Evolutionary conservation across 345 rosid genomes (phyloP), one percentile per base, ranked within the genome.

Genomic region (Linum usitatissimum): DNA sequence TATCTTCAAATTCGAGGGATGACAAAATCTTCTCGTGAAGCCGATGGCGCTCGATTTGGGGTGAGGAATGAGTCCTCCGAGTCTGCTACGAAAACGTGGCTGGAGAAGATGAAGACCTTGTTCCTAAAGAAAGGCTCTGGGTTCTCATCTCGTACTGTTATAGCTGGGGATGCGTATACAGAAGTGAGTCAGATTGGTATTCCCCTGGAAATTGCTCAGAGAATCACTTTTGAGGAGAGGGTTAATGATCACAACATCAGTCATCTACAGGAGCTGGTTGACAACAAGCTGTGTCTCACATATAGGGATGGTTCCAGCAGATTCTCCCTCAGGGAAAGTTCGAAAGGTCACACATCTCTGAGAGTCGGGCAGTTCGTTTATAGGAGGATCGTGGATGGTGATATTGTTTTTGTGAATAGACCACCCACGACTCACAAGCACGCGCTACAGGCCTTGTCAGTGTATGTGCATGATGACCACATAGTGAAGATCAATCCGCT

Each of bases 401-500:
- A 92, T 70, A 82, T 68, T 8, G 98, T 93, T 57, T 93, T 93
- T 64, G 83, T 93, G 31, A 90, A 93, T 67, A 78, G 99, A 65
- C 99, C 99, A 7, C 99, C 99, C 1, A 93, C 97, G 20, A 93
- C 96, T 0, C 99, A 93, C 64, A 90, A 93, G 65, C 97, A 93
- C 71, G 90, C 99, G 1, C 64, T 93, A 17, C 99, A 90, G 74
- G 99, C 99, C 5, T 84, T 93, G 23, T 83, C 90, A 9, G 96
- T 85, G 3, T 93, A 93, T 77, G 78, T 90, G 20, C 99, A 93
- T 39, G 94, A 90, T 57, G 99, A 87, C 66, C 96, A 93, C 75
- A 83, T 91, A 0, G 99, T 93, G 53, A 93, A 93, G 78, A 90
- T 93, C 9, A 93, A 93, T 64, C 99, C 97, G 30, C 69, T 93